Evolutionary conservation across 371 early-diverging fungal genomes (phyloP).

Genomic region (Spiromyces aspiralis): DNA sequence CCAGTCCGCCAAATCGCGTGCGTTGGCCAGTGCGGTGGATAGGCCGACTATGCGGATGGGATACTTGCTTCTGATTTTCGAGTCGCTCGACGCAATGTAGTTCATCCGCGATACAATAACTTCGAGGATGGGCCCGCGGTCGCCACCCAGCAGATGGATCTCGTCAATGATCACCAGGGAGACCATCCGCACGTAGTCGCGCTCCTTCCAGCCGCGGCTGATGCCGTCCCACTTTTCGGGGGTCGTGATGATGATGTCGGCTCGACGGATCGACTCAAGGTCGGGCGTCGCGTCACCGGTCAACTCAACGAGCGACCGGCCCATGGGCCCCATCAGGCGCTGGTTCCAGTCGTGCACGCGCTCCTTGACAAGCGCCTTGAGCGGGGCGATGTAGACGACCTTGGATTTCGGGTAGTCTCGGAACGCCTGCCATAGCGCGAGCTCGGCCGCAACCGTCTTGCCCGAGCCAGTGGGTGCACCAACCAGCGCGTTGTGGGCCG

Average conservation of each 20-base stretch:
- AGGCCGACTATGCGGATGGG: slow-evolving; percentile 90
- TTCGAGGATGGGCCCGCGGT: slow-evolving; percentile 95
- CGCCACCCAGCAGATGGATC: slow-evolving; percentile 94
- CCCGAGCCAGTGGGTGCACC: slow-evolving; percentile 99
- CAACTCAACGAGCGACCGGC: slow-evolving; percentile 69
- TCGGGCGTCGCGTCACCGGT: slow-evolving; percentile 96
- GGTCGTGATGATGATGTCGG: slow-evolving; percentile 93
- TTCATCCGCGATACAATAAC: slow-evolving; percentile 96
- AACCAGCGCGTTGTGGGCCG: slow-evolving; percentile 71
- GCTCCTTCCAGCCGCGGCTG: slow-evolving; percentile 77
- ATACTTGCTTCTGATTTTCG: slow-evolving; percentile 31
- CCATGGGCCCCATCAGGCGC: slow-evolving; percentile 61
- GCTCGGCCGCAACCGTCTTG: slow-evolving; percentile 94
- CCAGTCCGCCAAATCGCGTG: slow-evolving; percentile 93
- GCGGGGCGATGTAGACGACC: slow-evolving; percentile 98
- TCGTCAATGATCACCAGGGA: slow-evolving; percentile 95
- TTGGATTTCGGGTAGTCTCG: slow-evolving; percentile 57
- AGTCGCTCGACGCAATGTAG: slow-evolving; percentile 59
- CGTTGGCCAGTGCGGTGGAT: slow-evolving; percentile 96
- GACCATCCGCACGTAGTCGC: slow-evolving; percentile 67
- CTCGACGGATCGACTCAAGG: slow-evolving; percentile 58
- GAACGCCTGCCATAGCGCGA: slow-evolving; percentile 86
- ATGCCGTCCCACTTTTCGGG: slow-evolving; percentile 99
- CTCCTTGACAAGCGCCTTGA: slow-evolving; percentile 97
- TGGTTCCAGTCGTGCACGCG: slow-evolving; percentile 79